phyloP scores from a whole-genome alignment of 345 rosid genomes.

The Microcos paniculata region DNA sequence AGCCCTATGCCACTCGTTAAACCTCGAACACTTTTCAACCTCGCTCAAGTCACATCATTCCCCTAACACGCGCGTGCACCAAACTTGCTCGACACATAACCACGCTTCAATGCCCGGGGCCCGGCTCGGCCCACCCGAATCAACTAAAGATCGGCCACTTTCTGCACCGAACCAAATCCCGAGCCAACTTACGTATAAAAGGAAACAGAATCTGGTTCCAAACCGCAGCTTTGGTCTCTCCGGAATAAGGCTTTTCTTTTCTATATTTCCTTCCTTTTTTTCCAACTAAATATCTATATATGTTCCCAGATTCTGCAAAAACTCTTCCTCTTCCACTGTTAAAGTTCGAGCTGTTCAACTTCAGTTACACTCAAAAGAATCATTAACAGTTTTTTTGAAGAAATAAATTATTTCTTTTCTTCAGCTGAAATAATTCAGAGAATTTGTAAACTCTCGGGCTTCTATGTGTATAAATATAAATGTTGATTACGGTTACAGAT shows the following conservation, averaged over 20 bases:
- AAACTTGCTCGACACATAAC: conserved; percentile 22
- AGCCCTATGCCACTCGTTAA: conserved; percentile 5
- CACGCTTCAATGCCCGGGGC: neutral
- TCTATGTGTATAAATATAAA: neutral
- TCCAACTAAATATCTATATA: conserved; percentile 10
- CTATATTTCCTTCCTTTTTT: neutral
- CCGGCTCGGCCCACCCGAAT: conserved; percentile 1
- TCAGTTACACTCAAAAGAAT: conserved; percentile 21
- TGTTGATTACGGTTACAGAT: neutral
- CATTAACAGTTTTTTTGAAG: neutral
- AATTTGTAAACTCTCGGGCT: neutral
- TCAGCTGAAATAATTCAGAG: conserved; percentile 1
- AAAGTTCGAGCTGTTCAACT: conserved; percentile 25
- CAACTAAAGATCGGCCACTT: conserved; percentile 8
- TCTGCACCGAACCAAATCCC: conserved; percentile 8
- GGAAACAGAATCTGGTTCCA: neutral
- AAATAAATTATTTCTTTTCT: neutral
- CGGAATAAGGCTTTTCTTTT: neutral
- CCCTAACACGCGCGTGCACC: conserved; percentile 6
- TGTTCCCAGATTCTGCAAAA: conserved; percentile 11
- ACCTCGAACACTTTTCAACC: neutral
- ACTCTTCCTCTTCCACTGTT: neutral
- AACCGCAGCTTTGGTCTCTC: conserved; percentile 12
- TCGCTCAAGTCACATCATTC: neutral
- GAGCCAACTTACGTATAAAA: neutral